Evolutionary conservation across 2,329 filamentous ascomycete genomes (phyloP).

Genomic region (Coniochaeta sp.): DNA sequence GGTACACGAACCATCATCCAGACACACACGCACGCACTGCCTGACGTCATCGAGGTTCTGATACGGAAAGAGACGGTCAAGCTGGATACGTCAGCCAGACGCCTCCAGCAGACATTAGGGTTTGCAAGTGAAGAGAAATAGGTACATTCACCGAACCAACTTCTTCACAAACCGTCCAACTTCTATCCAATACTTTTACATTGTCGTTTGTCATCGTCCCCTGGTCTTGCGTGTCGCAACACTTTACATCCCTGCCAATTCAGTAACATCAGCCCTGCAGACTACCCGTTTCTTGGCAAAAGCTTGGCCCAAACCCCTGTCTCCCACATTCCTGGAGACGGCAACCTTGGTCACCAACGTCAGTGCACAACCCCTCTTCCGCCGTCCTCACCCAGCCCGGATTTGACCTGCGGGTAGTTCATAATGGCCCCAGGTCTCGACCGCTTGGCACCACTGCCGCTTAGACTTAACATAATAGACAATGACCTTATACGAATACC

Average conservation of each 20-base stretch:
- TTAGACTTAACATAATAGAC: neutral
- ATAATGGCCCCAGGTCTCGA: neutral
- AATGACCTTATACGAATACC: slow-evolving; percentile 5
- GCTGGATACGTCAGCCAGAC: neutral
- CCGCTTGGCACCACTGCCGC: neutral
- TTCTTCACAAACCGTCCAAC: neutral
- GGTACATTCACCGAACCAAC: neutral
- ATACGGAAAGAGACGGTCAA: neutral
- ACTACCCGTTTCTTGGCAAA: slow-evolving; percentile 6
- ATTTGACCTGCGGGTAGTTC: neutral
- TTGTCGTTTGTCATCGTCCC: neutral
- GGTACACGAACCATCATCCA: neutral
- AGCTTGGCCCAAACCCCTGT: slow-evolving; percentile 9
- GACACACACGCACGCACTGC: too few species aligned
- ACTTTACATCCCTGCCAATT: neutral
- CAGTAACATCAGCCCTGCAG: slow-evolving; percentile 3
- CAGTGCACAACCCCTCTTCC: neutral
- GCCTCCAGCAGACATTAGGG: neutral
- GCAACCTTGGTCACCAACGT: neutral
- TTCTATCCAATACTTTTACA: neutral
- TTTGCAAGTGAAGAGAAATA: neutral
- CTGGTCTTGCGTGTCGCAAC: neutral
- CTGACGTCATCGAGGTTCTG: neutral
- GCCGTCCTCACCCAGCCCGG: neutral
- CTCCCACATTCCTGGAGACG: neutral